A percentile compares a stretch with the other conserved stretches of the same genome.
Evolutionary conservation across 352 stramenopile species (phyloP).

Genomic region (Phytopythium sindhum): DNA sequence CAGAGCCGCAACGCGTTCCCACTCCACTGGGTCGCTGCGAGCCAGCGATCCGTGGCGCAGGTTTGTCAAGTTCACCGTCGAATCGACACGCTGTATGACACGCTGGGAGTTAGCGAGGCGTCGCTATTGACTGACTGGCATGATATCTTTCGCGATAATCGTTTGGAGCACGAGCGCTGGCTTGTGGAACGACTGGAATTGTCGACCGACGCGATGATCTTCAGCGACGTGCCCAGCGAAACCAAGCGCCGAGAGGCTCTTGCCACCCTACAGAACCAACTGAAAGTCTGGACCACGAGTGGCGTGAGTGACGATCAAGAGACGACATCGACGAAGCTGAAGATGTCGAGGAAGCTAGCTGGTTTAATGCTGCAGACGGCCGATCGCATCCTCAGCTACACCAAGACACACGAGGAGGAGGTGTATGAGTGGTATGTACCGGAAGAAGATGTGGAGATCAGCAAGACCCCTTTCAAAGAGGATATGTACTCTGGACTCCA

Average conservation of each 20-base stretch:
- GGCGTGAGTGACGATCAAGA: background rate
- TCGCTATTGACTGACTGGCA: background rate
- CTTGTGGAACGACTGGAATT: background rate
- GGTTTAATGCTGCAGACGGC: background rate
- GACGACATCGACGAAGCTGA: background rate
- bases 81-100: background rate
- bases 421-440: background rate
- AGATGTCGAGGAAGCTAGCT: background rate
- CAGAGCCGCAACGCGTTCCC: background rate
- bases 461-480: background rate
- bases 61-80: background rate
- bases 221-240: background rate
- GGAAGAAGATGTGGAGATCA: background rate
- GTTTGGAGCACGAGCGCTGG: background rate
- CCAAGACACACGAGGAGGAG: background rate
- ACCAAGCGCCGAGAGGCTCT: background rate
- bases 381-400: background rate
- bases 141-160: background rate
- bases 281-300: background rate
- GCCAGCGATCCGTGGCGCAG: background rate
- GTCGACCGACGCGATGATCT: constrained; percentile 1
- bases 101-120: background rate
- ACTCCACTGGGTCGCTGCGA: background rate
- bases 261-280: background rate
- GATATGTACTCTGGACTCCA: background rate